Base-by-base conservation (phyloP, 176 grass and related monocot genomes). In the bread wheat (Triticum aestivum) region DNA sequence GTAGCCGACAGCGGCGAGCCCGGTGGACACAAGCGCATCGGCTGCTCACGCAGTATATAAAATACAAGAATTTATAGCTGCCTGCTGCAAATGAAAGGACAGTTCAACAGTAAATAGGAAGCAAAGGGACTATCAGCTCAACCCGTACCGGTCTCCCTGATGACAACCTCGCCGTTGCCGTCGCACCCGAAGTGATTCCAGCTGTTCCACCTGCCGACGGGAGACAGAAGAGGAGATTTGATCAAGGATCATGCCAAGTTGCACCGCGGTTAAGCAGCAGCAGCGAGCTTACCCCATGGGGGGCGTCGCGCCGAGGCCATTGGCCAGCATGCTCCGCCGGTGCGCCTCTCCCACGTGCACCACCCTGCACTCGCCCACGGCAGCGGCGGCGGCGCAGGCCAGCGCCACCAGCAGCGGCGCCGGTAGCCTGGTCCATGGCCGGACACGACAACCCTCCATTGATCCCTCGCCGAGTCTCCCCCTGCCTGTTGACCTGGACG, bases 111-210 rank as follows among this genome's bases (percentile, higher is more conserved):
- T 27, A 9, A 17, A 75, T 3, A 35, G n/a, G 47, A 61, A 47
- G 11, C 8, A 13, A 59, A 34, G 4, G 14, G 44, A 47, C n/a
- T 30, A 63, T 34, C 1, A 75, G 42, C n/a, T 45, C 20, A 41
- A 3, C 1, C 49, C 1, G 3, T 85, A 98, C 96, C 97, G 21
- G 97, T 91, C 66, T 94, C 92, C 80, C 42, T 90, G 85, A 96
- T 92, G 51, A 94, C 83, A 1, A 12, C 82, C 82, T 99, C 97
- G 65, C 91, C 88, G 81, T 94, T 91, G 52, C 89, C 71, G 54
- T 81, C 61, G 62, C 92, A 96, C 49, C 14, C 67, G 83, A 99
- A 99, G 69, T 94, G 94, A 61, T 96, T 99, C 97, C 97, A 99
- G 80, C 94, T 96, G 82, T 94, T 99, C 94, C 94, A 99, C 51